phyloP scores from a whole-genome alignment of 2,329 filamentous ascomycete species.

The Celoporthe dispersa region DNA sequence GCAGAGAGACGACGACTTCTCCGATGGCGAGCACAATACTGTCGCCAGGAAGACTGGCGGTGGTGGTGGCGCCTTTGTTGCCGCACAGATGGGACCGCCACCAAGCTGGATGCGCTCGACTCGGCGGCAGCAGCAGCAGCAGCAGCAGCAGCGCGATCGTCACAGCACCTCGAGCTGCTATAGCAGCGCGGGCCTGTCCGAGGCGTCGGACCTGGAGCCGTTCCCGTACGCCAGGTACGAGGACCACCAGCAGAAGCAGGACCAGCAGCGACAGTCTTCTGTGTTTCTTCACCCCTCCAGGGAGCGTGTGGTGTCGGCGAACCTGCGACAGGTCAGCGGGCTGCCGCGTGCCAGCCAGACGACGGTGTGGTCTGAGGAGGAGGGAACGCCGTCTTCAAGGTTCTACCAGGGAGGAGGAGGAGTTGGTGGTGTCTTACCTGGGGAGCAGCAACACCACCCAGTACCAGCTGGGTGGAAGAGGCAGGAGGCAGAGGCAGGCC shows the following conservation, averaged over 20 bases:
- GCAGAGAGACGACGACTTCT: not conserved
- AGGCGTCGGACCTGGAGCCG: conserved; percentile 45
- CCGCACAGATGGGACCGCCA: conserved; percentile 7
- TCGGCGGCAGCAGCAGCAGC: not conserved
- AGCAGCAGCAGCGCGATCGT: conserved; percentile 7
- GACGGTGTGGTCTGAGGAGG: conserved; percentile 33
- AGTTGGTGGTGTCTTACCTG: conserved; percentile 21
- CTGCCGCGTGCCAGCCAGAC: conserved; percentile 34
- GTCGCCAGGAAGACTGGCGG: not conserved
- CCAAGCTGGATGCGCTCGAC: conserved; percentile 27
- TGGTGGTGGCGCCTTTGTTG: conserved; percentile 4
- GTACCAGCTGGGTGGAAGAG: not conserved
- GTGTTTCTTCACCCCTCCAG: conserved; percentile 43
- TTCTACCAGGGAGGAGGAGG: not conserved
- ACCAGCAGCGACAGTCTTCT: conserved; percentile 24
- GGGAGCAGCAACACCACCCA: conserved; percentile 18
- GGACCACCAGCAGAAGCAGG: conserved; percentile 34
- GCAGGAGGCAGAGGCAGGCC: not conserved
- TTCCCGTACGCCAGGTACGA: conserved; percentile 50
- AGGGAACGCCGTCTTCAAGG: not conserved
- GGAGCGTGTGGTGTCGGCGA: conserved; percentile 50
- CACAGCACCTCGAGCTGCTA: conserved; percentile 32
- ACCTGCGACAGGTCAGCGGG: conserved; percentile 40
- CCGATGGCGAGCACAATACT: conserved; percentile 9
- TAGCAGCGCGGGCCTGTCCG: conserved; percentile 35